Percentiles rank a stretch among this genome's conserved stretches.
These are phyloP conservation scores for Heritiera littoralis DNA, from an alignment of 345 rosid genomes.

Conservation along the genomic window DNA sequence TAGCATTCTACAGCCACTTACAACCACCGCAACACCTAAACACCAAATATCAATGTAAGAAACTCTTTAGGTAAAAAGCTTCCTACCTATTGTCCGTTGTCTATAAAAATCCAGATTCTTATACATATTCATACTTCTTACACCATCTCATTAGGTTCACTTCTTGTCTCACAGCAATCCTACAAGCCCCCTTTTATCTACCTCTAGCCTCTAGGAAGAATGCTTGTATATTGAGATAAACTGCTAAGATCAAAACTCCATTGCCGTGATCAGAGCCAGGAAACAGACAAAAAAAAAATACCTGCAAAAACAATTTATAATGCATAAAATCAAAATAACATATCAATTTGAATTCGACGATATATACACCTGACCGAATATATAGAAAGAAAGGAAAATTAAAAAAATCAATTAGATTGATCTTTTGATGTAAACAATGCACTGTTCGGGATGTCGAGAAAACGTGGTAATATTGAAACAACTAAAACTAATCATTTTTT, in stretches of 20 bases:
- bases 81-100: not conserved
- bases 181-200: not conserved
- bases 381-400: not conserved
- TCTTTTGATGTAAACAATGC: not conserved
- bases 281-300: not conserved
- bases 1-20: conserved; percentile 27
- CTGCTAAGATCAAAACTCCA: not conserved
- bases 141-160: conserved; percentile 3
- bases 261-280: not conserved
- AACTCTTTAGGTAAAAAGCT: not conserved
- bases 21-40: conserved; percentile 5
- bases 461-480: not conserved
- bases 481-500: no score
- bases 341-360: not conserved
- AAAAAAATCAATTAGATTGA: not conserved
- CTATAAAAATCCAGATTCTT: conserved; percentile 2
- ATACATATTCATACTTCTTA: conserved; percentile 5
- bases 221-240: not conserved
- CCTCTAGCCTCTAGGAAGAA: not conserved
- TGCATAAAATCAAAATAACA: not conserved
- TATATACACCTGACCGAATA: not conserved
- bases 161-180: not conserved
- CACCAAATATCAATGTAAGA: conserved; percentile 7
- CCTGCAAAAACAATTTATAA: conserved; percentile 2
- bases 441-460: not conserved